phyloP scores from a whole-genome alignment of 257 asterid species.

The Capsicum baccatum region DNA sequence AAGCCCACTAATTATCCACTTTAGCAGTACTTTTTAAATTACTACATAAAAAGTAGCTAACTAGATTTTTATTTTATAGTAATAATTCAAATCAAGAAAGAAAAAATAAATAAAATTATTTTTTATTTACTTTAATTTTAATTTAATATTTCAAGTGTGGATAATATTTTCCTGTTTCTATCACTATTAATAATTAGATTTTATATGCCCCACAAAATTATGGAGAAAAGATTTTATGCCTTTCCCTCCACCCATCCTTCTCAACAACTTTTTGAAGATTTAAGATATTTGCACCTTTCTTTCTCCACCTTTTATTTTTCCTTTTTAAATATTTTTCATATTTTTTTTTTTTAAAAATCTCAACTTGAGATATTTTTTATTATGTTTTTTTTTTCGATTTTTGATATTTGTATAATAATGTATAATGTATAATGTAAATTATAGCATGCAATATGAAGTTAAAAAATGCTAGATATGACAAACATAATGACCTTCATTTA shows the following conservation, averaged over 20 bases:
- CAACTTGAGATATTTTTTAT: neutral
- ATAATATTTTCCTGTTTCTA: neutral
- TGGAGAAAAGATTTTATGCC: neutral
- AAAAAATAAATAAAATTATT: neutral
- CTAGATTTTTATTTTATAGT: neutral
- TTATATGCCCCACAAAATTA: slow-evolving; percentile 7
- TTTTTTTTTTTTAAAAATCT: no score
- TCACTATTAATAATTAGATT: neutral
- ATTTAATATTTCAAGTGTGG: neutral
- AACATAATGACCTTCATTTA: no score
- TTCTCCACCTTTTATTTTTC: neutral
- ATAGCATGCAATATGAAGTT: no score
- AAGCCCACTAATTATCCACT: no score
- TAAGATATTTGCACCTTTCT: slow-evolving; percentile 12
- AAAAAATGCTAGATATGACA: no score
- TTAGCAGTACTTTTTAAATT: no score
- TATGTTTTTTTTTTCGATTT: neutral
- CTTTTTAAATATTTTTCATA: neutral
- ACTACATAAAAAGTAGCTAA: no score
- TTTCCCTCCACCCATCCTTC: slow-evolving; percentile 6
- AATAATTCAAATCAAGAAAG: neutral
- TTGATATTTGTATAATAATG: neutral
- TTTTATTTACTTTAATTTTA: neutral
- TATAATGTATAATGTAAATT: no score
- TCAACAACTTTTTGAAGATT: slow-evolving; percentile 19